Evolutionary conservation across 1,139 yeast species (phyloP).

Genomic region (Suhomyces terraborum): DNA sequence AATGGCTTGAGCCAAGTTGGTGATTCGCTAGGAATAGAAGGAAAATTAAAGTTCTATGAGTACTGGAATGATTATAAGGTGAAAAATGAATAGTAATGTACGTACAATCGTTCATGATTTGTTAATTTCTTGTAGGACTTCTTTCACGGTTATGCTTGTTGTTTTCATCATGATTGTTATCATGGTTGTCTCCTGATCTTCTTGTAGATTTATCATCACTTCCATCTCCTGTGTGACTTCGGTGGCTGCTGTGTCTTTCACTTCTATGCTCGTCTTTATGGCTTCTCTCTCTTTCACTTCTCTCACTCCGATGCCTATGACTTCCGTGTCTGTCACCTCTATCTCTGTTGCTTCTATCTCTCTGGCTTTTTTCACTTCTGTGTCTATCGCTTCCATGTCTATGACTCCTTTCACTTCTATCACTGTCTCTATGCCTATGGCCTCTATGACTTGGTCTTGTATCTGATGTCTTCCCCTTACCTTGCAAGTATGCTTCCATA

Average conservation of each 20-base stretch:
- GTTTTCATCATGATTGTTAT: not conserved
- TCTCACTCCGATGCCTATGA: not conserved
- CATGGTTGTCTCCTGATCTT: not conserved
- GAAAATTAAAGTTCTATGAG: constrained; percentile 36
- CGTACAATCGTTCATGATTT: no score
- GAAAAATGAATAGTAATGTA: constrained; percentile 12
- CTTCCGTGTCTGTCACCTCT: not conserved
- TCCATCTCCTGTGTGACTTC: no score
- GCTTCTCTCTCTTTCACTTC: not conserved
- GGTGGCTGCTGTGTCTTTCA: not conserved
- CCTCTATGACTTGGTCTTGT: constrained; percentile 5
- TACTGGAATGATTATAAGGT: constrained; percentile 29
- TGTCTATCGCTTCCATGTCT: constrained; percentile 6
- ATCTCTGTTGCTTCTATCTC: constrained; percentile 1
- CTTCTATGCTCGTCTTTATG: no score
- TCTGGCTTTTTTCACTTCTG: constrained; percentile 8
- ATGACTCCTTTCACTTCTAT: constrained; percentile 10
- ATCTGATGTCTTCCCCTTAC: constrained; percentile 7
- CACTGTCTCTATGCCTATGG: constrained; percentile 11
- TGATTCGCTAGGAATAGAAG: constrained; percentile 27
- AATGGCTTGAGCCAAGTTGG: constrained; percentile 34
- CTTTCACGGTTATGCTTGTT: not conserved
- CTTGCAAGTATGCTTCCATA: constrained; percentile 18
- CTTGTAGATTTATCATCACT: not conserved
- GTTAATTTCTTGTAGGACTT: not conserved